Evolutionary conservation across 2,329 filamentous ascomycete genomes (phyloP).

Genomic region (Calonectria ilicicola): DNA sequence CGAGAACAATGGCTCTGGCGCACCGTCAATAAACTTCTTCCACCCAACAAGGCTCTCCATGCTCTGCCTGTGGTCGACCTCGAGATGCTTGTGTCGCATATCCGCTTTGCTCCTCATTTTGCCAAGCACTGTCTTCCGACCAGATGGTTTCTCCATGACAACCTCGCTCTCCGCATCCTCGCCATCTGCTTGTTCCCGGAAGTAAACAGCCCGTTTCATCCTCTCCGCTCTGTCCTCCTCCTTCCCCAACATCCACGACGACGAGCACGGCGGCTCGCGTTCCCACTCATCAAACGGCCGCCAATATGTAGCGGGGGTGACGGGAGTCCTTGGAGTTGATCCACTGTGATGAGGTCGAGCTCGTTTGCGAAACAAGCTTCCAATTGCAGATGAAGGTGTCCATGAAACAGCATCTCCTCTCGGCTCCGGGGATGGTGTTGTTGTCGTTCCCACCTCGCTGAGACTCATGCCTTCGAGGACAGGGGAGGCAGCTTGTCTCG

Average conservation of each 20-base stretch:
- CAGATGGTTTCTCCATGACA: conserved; percentile 1
- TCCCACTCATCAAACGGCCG: conserved; percentile 40
- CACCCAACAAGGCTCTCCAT: conserved; percentile 39
- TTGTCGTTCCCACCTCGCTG: neutral
- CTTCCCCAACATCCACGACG: conserved; percentile 38
- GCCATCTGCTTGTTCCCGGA: conserved; percentile 35
- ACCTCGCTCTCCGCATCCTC: conserved; percentile 12
- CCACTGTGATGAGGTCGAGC: conserved; percentile 33
- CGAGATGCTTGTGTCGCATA: conserved; percentile 1
- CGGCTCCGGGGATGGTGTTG: conserved; percentile 8
- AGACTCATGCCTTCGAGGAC: neutral
- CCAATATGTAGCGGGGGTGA: conserved; percentile 39
- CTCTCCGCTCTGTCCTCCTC: conserved; percentile 33
- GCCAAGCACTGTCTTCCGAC: conserved; percentile 27
- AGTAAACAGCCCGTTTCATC: conserved; percentile 35
- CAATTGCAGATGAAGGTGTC: conserved; percentile 40
- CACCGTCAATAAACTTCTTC: conserved; percentile 38
- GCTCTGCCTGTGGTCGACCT: conserved; percentile 28
- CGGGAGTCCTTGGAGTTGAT: conserved; percentile 33
- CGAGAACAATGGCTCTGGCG: conserved; percentile 37
- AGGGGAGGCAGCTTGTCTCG: conserved; percentile 18
- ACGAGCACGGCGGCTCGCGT: conserved; percentile 34
- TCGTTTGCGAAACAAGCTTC: conserved; percentile 43
- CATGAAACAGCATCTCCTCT: conserved; percentile 12
- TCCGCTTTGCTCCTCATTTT: conserved; percentile 25